Conservation (phyloP, 805 yeast species). For the Hanseniaspora singularis region DNA sequence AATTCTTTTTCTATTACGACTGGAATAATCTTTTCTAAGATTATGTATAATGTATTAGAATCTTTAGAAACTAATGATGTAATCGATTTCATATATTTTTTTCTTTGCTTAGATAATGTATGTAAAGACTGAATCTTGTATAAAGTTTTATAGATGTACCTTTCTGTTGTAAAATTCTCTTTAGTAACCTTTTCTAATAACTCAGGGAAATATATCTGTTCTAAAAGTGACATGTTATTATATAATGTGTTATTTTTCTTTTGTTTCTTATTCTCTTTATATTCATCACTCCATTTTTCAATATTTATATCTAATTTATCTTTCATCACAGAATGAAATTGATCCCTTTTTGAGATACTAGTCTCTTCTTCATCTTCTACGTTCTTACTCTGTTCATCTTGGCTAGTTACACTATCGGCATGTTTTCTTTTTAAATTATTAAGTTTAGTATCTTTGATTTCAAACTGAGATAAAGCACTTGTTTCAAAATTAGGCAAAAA, state of each 20-base stretch:
- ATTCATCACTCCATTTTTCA: neutral
- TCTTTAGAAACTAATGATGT: neutral
- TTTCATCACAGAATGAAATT: neutral
- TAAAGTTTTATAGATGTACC: neutral
- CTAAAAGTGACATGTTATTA: conserved; percentile 5
- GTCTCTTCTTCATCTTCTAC: neutral
- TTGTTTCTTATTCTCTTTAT: neutral
- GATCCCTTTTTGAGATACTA: neutral
- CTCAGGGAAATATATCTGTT: conserved; percentile 12
- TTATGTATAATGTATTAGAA: neutral
- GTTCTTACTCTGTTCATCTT: neutral
- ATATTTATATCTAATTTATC: neutral
- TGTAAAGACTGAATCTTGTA: conserved; percentile 4
- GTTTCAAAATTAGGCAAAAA: conserved; percentile 8
- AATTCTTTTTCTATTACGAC: conserved; percentile 6
- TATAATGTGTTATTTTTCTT: neutral
- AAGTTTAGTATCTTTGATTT: neutral
- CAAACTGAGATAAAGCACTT: conserved; percentile 2
- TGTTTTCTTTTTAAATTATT: neutral
- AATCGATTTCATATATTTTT: neutral
- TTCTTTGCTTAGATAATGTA: neutral
- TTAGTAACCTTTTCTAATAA: neutral
- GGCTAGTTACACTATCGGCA: neutral
- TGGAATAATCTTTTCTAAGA: neutral
- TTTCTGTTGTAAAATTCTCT: neutral